Base-by-base conservation (phyloP, 345 rosid genomes). In the Ceriops tagal region DNA sequence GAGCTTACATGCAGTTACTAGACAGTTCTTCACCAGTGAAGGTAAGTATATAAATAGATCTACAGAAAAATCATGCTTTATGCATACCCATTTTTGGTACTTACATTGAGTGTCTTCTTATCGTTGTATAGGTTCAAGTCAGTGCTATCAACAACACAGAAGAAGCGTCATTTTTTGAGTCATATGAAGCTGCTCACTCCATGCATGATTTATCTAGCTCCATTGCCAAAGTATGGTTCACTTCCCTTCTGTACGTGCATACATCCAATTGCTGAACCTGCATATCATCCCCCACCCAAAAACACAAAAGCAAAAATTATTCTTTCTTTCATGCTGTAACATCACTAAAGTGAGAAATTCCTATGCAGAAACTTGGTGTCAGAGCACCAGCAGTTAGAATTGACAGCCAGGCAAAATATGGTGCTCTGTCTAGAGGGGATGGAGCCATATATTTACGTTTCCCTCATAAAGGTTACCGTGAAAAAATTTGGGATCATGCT, bases 401-500 rank as follows among this genome's bases (percentile, higher is more conserved):
- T 22, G 99, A 95, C 72, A 95, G 99, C 83, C 99, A 95, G 74
- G 99, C 82, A 18, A 95, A 95, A 76, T 92, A 92, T 64, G 98
- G 92, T 30, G 97, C 98, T 52, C 79, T 95, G 53, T 88, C 97
- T 4, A 82, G 97, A 86, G 98, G 98, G 65, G 98, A 95, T 78
- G 98, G 99, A 74, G 90, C 93, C 27, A 90, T 95, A 61, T 95
- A 92, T 78, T 67, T 95, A 62, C 82, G 97, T 58, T 82, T 92
- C 65, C 93, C 98, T 51, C 93, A 73, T 62, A 79, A 82, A 83
- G 99, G 99, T 51, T 92, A 95, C 75, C 88, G 87, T 8, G 98
- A 95, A 77, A 95, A 92, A 76, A 95, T 92, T 79, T 92, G 98
- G 98, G 98, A 95, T 81, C 99, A 95, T 81, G 99, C 96, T 64